phyloP scores from a whole-genome alignment of 257 asterid genomes.

The Jacaranda copaia region DNA sequence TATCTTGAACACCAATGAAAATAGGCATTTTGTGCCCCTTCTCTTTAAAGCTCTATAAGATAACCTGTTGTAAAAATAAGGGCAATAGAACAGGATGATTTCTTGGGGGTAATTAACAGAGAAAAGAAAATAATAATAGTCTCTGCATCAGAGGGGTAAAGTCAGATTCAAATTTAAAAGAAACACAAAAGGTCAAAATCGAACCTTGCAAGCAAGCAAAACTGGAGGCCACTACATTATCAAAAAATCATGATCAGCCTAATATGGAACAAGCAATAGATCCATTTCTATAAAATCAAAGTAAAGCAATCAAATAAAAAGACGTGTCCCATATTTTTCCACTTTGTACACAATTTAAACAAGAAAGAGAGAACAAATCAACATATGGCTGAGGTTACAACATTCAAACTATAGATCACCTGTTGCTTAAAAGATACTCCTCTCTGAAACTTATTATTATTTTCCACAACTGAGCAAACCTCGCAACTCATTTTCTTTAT shows the following conservation, averaged over 20 bases:
- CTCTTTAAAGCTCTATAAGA: not conserved
- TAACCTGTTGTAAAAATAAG: not conserved
- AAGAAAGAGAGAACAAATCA: slow-evolving; percentile 11
- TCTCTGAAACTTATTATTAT: slow-evolving; percentile 95
- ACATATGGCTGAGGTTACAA: slow-evolving; percentile 32
- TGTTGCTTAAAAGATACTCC: slow-evolving; percentile 93
- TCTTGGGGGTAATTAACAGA: slow-evolving; percentile 18
- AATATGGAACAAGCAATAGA: slow-evolving; percentile 96
- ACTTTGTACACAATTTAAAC: slow-evolving; percentile 16
- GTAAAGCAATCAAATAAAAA: slow-evolving; percentile 37
- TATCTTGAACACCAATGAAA: not conserved
- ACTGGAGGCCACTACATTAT: slow-evolving; percentile 98
- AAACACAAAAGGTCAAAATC: not conserved
- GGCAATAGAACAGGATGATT: not conserved
- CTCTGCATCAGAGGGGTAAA: not conserved
- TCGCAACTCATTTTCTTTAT: slow-evolving; percentile 87
- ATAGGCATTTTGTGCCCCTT: not conserved
- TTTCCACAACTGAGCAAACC: slow-evolving; percentile 85
- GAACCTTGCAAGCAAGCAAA: slow-evolving; percentile 99
- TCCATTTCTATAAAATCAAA: slow-evolving; percentile 86
- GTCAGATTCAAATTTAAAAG: not conserved
- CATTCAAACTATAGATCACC: slow-evolving; percentile 54
- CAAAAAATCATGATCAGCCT: slow-evolving; percentile 96
- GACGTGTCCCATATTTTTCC: slow-evolving; percentile 6
- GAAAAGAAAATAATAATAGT: not conserved